A percentile compares a stretch with the other conserved stretches of the same genome.
Evolutionary conservation across 192 early-diverging fungal genomes (phyloP).

Genomic region (Linnemannia exigua): DNA sequence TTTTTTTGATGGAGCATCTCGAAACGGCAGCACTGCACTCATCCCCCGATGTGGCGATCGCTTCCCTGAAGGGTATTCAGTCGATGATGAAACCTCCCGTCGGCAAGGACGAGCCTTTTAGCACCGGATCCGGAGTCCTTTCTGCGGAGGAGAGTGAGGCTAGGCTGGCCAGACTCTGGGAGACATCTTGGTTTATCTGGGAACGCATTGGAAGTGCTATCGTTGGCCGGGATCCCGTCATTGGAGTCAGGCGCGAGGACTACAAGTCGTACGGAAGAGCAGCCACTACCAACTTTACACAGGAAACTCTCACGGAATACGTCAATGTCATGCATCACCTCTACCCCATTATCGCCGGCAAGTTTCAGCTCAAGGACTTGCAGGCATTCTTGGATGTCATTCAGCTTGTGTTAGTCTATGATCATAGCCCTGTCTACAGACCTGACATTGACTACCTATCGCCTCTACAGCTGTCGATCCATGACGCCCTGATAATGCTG

Average conservation of each 20-base stretch:
- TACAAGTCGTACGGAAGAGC: conserved; percentile 35
- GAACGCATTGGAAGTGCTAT: conserved; percentile 80
- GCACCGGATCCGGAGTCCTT: not conserved
- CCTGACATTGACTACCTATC: conserved; percentile 75
- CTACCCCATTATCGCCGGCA: conserved; percentile 65
- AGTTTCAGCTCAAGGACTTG: conserved; percentile 71
- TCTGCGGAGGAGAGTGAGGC: conserved; percentile 32
- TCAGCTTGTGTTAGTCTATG: conserved; percentile 71
- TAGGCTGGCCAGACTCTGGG: conserved; percentile 65
- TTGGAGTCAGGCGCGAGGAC: conserved; percentile 27
- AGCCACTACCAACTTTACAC: conserved; percentile 68
- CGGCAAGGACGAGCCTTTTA: conserved; percentile 1
- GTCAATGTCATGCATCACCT: conserved; percentile 74
- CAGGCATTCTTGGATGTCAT: conserved; percentile 63
- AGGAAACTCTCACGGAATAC: conserved; percentile 79
- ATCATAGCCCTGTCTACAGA: conserved; percentile 68
- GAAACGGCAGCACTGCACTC: conserved; percentile 75
- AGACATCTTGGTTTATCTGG: conserved; percentile 77
- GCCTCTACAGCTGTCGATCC: conserved; percentile 75
- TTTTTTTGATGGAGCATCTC: conserved; percentile 78
- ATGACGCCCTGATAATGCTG: conserved; percentile 68
- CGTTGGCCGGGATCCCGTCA: conserved; percentile 30
- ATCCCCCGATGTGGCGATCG: conserved; percentile 83
- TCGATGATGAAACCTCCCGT: conserved; percentile 64
- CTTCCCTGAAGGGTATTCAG: conserved; percentile 79